Conservation (phyloP, 352 stramenopile species). For the Globisporangium mamillatum region DNA sequence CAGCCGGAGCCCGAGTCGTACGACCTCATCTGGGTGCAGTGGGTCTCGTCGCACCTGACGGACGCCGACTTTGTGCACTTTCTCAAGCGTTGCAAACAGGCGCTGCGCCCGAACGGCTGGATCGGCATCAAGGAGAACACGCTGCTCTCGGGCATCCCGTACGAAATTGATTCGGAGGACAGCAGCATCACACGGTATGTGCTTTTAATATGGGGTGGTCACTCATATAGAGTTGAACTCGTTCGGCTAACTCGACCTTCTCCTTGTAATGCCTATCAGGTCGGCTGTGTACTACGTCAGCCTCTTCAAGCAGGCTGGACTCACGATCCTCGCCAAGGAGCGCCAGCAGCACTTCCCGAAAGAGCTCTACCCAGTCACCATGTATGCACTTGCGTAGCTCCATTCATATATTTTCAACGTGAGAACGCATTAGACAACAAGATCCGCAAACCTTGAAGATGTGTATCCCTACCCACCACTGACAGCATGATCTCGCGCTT, state of each 20-base stretch:
- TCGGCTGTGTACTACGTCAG: slow-evolving; percentile 88
- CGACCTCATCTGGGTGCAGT: slow-evolving; percentile 97
- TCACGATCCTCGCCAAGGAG: slow-evolving; percentile 80
- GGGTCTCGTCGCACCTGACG: slow-evolving; percentile 94
- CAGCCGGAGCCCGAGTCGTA: slow-evolving; percentile 69
- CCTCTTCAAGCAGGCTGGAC: slow-evolving; percentile 90
- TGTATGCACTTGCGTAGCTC: slow-evolving; percentile 83
- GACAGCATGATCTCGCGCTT: background rate
- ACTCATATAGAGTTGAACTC: background rate
- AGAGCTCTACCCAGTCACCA: slow-evolving; percentile 95
- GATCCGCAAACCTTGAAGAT: background rate
- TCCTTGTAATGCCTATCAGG: slow-evolving; percentile 15
- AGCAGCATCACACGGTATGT: slow-evolving; percentile 89
- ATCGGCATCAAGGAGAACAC: slow-evolving; percentile 92
- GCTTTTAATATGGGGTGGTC: too few relatives aligned
- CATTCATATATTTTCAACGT: background rate
- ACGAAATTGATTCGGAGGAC: slow-evolving; percentile 93
- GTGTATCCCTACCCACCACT: background rate
- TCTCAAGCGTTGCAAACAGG: slow-evolving; percentile 83
- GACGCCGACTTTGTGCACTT: slow-evolving; percentile 94
- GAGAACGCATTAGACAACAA: background rate
- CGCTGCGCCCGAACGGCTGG: slow-evolving; percentile 51
- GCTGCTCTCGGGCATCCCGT: slow-evolving; percentile 61
- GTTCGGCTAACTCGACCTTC: background rate
- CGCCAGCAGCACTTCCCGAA: slow-evolving; percentile 92